Conservation (phyloP, 2,329 filamentous ascomycete species). For the Fusarium torulosum region DNA sequence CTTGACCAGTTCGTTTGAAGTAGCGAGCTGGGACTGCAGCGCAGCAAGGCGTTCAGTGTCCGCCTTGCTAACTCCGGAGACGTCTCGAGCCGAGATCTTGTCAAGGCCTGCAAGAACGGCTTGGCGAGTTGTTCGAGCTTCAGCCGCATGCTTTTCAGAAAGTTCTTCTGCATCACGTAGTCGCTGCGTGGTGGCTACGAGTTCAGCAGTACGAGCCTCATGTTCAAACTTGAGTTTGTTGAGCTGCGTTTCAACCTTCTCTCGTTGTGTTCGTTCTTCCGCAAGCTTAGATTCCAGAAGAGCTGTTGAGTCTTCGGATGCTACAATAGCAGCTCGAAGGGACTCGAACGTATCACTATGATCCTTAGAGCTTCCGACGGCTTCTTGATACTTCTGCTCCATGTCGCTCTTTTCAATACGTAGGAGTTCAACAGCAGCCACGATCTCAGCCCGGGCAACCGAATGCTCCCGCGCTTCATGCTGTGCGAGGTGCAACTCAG, state of each 20-base stretch:
- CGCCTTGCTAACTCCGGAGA: slow-evolving; percentile 60
- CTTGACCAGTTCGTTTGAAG: slow-evolving; percentile 83
- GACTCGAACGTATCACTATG: slow-evolving; percentile 79
- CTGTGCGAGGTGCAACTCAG: slow-evolving; percentile 85
- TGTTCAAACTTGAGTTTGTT: slow-evolving; percentile 83
- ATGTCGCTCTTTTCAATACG: slow-evolving; percentile 88
- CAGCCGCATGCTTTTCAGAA: slow-evolving; percentile 85
- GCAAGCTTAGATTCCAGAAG: slow-evolving; percentile 84
- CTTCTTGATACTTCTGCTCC: slow-evolving; percentile 74
- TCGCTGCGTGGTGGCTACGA: slow-evolving; percentile 79
- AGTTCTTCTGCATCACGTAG: slow-evolving; percentile 89
- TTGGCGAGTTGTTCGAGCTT: slow-evolving; percentile 86
- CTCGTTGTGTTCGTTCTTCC: slow-evolving; percentile 82
- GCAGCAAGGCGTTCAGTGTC: slow-evolving; percentile 76
- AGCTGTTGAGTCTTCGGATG: slow-evolving; percentile 81
- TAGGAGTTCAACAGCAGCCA: slow-evolving; percentile 80
- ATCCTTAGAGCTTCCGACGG: slow-evolving; percentile 74
- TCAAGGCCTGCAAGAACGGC: slow-evolving; percentile 87
- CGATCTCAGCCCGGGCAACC: slow-evolving; percentile 80
- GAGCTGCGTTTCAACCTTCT: slow-evolving; percentile 81
- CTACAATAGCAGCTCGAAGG: slow-evolving; percentile 80
- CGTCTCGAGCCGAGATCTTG: slow-evolving; percentile 72
- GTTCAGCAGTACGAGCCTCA: slow-evolving; percentile 81
- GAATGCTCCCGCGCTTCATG: slow-evolving; percentile 84
- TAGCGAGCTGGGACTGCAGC: slow-evolving; percentile 82